Base-by-base conservation (phyloP, 345 rosid genomes). In the Murraya koenigii region DNA sequence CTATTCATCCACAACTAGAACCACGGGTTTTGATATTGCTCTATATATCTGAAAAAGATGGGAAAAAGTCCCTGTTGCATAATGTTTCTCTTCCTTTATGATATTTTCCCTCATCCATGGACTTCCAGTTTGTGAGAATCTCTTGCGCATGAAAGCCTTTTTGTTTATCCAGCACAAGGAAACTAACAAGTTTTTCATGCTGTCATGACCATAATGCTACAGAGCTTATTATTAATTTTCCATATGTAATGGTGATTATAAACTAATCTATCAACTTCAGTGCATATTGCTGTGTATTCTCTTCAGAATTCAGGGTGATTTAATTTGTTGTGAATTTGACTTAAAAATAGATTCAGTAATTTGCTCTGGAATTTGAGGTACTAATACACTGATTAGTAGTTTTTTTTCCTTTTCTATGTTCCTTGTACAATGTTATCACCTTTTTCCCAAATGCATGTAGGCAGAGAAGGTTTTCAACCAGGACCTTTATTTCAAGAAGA, bases 391-490 rank as follows among this genome's bases (percentile, higher is more conserved):
- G 15, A 41, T 20, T 26, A 47, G 20, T 14, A 26, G 6, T 28
- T 63, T 6, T 61, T 26, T 22, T n/a, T 64, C 49, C 41, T 14
- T 32, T 5, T 54, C 8, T 10, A 10, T 64, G 41, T 30, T 47
- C 14, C 35, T 30, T 32, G 26, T 26, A 49, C n/a, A 73, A 14
- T 26, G 13, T 47, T 44, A 63, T 64, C 5, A 11, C 47, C n/a
- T 26, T 63, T 47, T 63, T 13, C 22, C 9, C 14, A 30, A 44
- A 74, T 60, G 80, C 52, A 66, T 79, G 73, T 36, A 95, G 98
- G 97, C 99, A 17, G 98, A 95, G 88, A 95, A 95, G 89, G 99
- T 93, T 80, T 95, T 93, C 88, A 93, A 95, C 76, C 98, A 95
- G 81, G 99, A 95, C 80, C 56, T 92, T 49, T 95, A 86, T 86